Evolutionary conservation across 495 filamentous ascomycete genomes (phyloP).

Genomic region (Diplogelasinospora grovesii): DNA sequence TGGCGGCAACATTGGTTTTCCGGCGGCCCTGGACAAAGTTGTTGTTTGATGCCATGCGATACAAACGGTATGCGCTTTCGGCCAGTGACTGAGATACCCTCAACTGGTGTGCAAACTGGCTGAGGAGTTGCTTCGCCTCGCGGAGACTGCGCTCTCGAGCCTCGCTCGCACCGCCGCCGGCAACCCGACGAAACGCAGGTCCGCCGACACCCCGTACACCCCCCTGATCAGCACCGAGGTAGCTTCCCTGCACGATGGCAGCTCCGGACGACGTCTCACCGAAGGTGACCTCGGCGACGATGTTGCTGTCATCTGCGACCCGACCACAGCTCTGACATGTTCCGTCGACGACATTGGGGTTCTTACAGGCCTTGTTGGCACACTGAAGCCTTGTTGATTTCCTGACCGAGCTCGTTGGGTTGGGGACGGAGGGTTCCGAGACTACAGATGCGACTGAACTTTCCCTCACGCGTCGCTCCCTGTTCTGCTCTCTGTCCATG

Average conservation of each 20-base stretch:
- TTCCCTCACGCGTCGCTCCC: constrained; percentile 19
- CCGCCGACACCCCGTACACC: constrained; percentile 38
- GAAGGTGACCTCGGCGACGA: constrained; percentile 86
- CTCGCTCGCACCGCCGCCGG: constrained; percentile 35
- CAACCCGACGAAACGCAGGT: constrained; percentile 29
- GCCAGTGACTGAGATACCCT: constrained; percentile 52
- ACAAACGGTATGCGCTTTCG: constrained; percentile 61
- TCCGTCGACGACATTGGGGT: constrained; percentile 41
- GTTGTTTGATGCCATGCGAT: constrained; percentile 65
- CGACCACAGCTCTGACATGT: constrained; percentile 80
- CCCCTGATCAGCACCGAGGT: constrained; percentile 72
- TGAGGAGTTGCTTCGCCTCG: constrained; percentile 46
- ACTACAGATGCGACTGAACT: constrained; percentile 16
- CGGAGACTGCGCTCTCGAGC: constrained; percentile 64
- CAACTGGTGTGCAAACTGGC: constrained; percentile 39
- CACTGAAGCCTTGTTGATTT: constrained; percentile 1
- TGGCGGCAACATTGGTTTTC: constrained; percentile 74
- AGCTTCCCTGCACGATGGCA: constrained; percentile 84
- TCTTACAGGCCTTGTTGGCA: constrained; percentile 17
- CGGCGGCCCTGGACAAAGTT: constrained; percentile 88
- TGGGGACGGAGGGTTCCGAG: constrained; percentile 5
- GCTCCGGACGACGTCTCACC: constrained; percentile 77
- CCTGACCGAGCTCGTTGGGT: neutral
- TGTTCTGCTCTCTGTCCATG: constrained; percentile 22
- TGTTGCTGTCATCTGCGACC: constrained; percentile 72